These are phyloP conservation scores for Vanderwaltozyma verrucispora DNA, from an alignment of 805 yeast genomes.

Conservation along the genomic window DNA sequence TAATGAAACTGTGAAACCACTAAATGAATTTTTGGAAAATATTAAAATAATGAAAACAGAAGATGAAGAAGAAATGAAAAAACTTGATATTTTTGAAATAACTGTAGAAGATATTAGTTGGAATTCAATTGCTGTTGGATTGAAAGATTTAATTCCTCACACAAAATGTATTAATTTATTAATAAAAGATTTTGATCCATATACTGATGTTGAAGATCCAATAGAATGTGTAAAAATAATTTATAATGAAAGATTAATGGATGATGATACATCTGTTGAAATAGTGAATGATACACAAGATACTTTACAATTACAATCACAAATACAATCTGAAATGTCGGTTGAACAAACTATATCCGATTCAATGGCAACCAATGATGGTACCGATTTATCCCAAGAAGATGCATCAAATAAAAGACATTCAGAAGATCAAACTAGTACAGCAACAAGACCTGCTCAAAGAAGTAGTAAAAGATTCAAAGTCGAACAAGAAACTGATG, in stretches of 20 bases:
- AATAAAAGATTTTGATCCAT: slow-evolving; percentile 40
- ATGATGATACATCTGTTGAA: slow-evolving; percentile 1
- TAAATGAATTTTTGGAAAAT: slow-evolving; percentile 24
- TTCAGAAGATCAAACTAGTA: slow-evolving; percentile 14
- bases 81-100: slow-evolving; percentile 21
- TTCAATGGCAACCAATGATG: not conserved
- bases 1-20: not conserved
- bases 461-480: slow-evolving; percentile 34
- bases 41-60: slow-evolving; percentile 28
- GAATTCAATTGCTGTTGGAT: slow-evolving; percentile 19
- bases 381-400: not conserved
- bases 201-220: slow-evolving; percentile 38
- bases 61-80: slow-evolving; percentile 31
- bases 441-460: slow-evolving; percentile 18
- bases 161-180: slow-evolving; percentile 25
- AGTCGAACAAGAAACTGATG: slow-evolving; percentile 20
- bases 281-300: not conserved
- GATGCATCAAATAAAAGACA: slow-evolving; percentile 5
- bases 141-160: slow-evolving; percentile 29
- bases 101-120: slow-evolving; percentile 20
- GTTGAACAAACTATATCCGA: not conserved
- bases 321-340: too few relatives aligned
- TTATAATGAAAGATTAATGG: slow-evolving; percentile 11
- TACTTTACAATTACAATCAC: too few relatives aligned
- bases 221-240: slow-evolving; percentile 32